Percentiles rank a stretch among this genome's conserved stretches.
These are phyloP conservation scores for Saccharomycopsis hybrid DNA, from an alignment of 1,139 yeast species.

Conservation along the genomic window DNA sequence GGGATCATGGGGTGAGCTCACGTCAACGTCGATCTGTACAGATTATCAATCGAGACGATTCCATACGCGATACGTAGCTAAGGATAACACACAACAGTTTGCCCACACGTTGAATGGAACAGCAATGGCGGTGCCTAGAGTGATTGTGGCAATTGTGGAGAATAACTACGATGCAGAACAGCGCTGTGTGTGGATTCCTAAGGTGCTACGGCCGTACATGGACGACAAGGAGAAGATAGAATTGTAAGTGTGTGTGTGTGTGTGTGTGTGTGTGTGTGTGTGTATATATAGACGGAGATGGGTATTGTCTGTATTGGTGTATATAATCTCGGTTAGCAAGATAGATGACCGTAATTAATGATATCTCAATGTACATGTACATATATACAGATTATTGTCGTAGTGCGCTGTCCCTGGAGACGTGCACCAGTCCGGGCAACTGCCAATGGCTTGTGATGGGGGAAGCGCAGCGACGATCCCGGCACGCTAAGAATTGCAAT, in stretches of 20 bases:
- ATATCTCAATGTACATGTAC: no score
- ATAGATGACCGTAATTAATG: no score
- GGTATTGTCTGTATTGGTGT: background rate
- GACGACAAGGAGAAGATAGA: slow-evolving; percentile 25
- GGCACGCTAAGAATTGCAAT: no score
- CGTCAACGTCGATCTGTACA: slow-evolving; percentile 87
- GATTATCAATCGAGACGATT: slow-evolving; percentile 87
- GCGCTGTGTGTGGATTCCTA: slow-evolving; percentile 57
- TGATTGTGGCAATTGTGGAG: slow-evolving; percentile 82
- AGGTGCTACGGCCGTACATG: slow-evolving; percentile 61
- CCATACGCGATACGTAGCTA: slow-evolving; percentile 48
- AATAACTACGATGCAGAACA: slow-evolving; percentile 63
- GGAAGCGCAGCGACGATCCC: no score
- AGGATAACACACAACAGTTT: slow-evolving; percentile 37
- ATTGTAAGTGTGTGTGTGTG: background rate
- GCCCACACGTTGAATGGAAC: slow-evolving; percentile 92
- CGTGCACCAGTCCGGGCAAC: no score
- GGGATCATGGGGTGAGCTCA: slow-evolving; percentile 86
- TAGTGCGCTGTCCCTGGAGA: no score
- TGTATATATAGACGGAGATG: background rate
- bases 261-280: background rate
- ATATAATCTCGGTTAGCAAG: no score
- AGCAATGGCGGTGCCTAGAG: slow-evolving; percentile 91
- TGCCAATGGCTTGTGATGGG: no score
- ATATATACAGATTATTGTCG: no score